Base-by-base conservation (phyloP, 495 filamentous ascomycete genomes). In the Cryomyces minteri region DNA sequence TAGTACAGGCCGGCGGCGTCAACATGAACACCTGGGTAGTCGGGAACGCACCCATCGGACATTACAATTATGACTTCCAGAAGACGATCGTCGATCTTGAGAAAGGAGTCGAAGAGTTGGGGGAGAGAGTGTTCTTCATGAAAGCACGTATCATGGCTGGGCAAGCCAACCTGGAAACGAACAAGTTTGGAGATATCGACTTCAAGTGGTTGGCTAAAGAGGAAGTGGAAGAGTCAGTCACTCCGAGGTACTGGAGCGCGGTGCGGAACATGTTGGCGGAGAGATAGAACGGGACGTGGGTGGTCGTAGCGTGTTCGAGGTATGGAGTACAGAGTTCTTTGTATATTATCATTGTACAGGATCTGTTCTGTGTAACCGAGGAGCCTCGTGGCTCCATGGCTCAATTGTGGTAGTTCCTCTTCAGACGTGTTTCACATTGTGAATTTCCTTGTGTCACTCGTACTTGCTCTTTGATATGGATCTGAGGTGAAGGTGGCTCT, bases 11-110 rank as follows among this genome's bases (percentile, higher is more conserved):
- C 9, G 84, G 75, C 9, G 90, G 90, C 48, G 61, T 81, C 31
- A 94, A 99, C 70, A 96, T 99, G 88, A 95, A 96, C 68, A 95
- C 87, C 47, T 99, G 92, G 88, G 72, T 96, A 53, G 82, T 96
- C 48, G 90, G 88, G 48, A 84, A 80, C 54, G 82, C 81, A 51
- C 90, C 90, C 11, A 73, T 93, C 41, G 88, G 87, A 7, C 85
- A 95, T 64, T 60, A 81, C 58, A 62, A 78, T 43, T 60, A 63
- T 56, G 64, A 67, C 50, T 67, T 62, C 53, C 34, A 38, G 34
- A 56, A 60, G 9, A 64, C 63, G 38, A 53, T 54, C 25, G 39
- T 53, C 33, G 52, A 68, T 55, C 43, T 63, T 59, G 58, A 71
- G 25, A 8, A 44, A 7, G 54, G 51, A 30, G 47, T 48, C 11